These are phyloP conservation scores for Diplodia mutila DNA, from an alignment of 2,329 filamentous ascomycete genomes.

Conservation along the genomic window DNA sequence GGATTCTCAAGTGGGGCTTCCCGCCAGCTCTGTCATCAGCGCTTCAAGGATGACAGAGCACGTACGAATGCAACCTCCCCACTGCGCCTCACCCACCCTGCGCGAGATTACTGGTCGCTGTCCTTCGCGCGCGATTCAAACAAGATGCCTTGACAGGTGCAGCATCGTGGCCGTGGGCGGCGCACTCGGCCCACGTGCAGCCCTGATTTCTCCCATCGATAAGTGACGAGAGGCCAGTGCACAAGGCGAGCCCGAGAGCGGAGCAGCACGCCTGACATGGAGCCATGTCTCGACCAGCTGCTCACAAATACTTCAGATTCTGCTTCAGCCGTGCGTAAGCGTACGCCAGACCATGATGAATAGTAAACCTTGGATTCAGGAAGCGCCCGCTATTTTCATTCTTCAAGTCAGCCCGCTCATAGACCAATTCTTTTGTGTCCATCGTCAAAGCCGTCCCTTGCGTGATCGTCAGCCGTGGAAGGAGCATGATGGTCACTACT, in stretches of 20 bases:
- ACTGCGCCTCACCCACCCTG: not conserved
- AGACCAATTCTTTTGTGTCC: constrained; percentile 13
- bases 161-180: not conserved
- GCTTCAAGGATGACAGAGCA: constrained; percentile 18
- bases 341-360: not conserved
- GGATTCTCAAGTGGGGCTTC: constrained; percentile 16
- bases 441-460: not conserved
- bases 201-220: not conserved
- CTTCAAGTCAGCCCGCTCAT: not conserved
- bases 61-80: not conserved
- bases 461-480: constrained; percentile 14
- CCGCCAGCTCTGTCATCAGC: constrained; percentile 16
- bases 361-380: not conserved
- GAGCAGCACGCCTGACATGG: constrained; percentile 21
- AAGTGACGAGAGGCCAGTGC: constrained; percentile 5
- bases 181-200: not conserved
- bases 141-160: not conserved
- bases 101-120: not conserved
- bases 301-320: constrained; percentile 14
- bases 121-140: not conserved
- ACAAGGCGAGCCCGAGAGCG: constrained; percentile 14
- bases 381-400: not conserved
- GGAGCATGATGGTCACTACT: constrained; percentile 8
- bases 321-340: not conserved
- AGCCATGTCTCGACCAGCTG: constrained; percentile 12